Evolutionary conservation across 768 basidiomycete genomes (phyloP).

Genomic region (Amyloporia xantha): DNA sequence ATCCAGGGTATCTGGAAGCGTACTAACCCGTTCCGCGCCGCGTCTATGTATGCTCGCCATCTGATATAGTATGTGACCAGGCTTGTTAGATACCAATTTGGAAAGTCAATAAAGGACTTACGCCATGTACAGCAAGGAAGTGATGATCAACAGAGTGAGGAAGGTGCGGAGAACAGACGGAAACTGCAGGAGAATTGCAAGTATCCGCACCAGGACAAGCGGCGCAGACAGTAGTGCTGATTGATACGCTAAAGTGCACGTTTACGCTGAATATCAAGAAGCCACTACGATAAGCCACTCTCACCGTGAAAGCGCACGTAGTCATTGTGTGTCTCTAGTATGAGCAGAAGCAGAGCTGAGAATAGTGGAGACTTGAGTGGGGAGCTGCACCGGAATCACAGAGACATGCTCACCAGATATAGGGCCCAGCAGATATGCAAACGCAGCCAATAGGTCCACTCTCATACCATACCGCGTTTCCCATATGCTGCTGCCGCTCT

Average conservation of each 20-base stretch:
- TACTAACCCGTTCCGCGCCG: constrained; percentile 42
- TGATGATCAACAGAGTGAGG: constrained; percentile 39
- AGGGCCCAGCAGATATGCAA: constrained; percentile 63
- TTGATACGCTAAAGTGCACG: constrained; percentile 67
- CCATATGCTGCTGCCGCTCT: constrained; percentile 50
- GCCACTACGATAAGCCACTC: too few relatives aligned
- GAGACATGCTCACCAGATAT: constrained; percentile 49
- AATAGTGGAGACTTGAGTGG: too few relatives aligned
- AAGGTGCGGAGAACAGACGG: constrained; percentile 45
- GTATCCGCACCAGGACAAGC: constrained; percentile 46
- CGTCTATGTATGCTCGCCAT: constrained; percentile 46
- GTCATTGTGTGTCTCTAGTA: constrained; percentile 74
- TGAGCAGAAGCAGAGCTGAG: constrained; percentile 60
- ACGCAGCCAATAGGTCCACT: constrained; percentile 59
- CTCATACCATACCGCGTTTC: constrained; percentile 62
- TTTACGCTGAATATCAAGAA: too few relatives aligned
- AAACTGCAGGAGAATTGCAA: constrained; percentile 47
- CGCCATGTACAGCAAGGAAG: constrained; percentile 46
- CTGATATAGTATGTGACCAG: constrained; percentile 29
- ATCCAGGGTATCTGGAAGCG: constrained; percentile 57
- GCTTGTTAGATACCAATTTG: neutral
- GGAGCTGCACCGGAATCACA: too few relatives aligned
- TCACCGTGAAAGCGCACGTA: constrained; percentile 74
- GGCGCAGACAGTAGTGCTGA: constrained; percentile 67
- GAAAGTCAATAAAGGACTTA: constrained; percentile 28